A percentile compares a stretch with the other conserved stretches of the same genome.
Evolutionary conservation across 495 filamentous ascomycete genomes (phyloP).

Genomic region (Podospora tetraspora): DNA sequence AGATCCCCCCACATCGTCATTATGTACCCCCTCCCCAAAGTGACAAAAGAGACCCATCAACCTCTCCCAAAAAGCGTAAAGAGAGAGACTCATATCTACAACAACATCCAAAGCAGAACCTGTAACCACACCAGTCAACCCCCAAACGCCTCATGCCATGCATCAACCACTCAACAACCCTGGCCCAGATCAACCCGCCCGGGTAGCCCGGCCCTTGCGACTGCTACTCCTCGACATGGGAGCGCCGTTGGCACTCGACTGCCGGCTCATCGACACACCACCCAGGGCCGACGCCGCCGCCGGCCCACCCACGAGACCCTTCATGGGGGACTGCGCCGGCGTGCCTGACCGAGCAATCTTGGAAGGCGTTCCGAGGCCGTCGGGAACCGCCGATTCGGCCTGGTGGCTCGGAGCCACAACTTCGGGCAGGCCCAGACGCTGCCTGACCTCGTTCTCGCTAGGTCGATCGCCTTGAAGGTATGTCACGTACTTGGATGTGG

Average conservation of each 20-base stretch:
- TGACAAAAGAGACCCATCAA: neutral
- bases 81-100: neutral
- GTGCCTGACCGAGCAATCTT: constrained; percentile 27
- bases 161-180: neutral
- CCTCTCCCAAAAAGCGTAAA: neutral
- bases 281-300: constrained; percentile 17
- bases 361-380: constrained; percentile 24
- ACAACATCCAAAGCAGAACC: neutral
- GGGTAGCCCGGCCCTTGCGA: constrained; percentile 30
- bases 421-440: constrained; percentile 38
- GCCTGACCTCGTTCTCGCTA: constrained; percentile 39
- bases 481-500: constrained; percentile 33
- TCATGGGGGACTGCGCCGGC: constrained; percentile 25
- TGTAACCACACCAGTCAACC: neutral
- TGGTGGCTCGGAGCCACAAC: constrained; percentile 23
- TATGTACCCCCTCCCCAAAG: neutral
- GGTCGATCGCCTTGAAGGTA: constrained; percentile 40
- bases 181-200: constrained; percentile 17
- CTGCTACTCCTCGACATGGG: constrained; percentile 47
- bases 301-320: constrained; percentile 17
- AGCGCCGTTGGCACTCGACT: constrained; percentile 44
- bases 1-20: neutral
- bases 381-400: constrained; percentile 9
- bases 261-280: constrained; percentile 46
- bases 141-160: constrained; percentile 1